These are phyloP conservation scores for Pleurotus salmoneostramineus DNA, from an alignment of 768 basidiomycete genomes.

Conservation along the genomic window DNA sequence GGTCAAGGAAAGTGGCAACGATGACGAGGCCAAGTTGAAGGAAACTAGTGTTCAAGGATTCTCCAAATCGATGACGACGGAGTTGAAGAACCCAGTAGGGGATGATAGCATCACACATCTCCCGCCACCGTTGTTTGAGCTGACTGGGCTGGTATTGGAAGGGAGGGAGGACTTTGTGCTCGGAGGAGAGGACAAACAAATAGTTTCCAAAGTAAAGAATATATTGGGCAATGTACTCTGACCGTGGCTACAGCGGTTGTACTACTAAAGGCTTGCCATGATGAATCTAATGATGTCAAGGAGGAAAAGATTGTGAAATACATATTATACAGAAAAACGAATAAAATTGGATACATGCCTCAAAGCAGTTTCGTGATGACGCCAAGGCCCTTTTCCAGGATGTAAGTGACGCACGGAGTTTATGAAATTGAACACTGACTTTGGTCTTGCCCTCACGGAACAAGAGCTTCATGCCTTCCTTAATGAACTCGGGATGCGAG, in stretches of 20 bases:
- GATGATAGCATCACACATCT: conserved; percentile 20
- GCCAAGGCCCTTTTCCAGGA: conserved; percentile 57
- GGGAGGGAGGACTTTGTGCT: conserved; percentile 20
- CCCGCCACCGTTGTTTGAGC: conserved; percentile 25
- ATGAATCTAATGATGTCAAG: no score
- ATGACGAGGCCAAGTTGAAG: conserved; percentile 11
- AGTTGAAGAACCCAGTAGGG: conserved; percentile 21
- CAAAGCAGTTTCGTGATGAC: conserved; percentile 67
- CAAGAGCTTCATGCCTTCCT: conserved; percentile 89
- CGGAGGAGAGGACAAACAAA: not conserved
- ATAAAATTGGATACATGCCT: conserved; percentile 10
- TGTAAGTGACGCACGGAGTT: conserved; percentile 10
- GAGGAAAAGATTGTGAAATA: no score
- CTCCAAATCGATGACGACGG: conserved; percentile 19
- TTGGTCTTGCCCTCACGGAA: conserved; percentile 97
- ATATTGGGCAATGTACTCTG: conserved; percentile 12
- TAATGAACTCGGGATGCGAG: conserved; percentile 86
- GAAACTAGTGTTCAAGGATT: conserved; percentile 33
- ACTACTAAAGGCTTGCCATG: no score
- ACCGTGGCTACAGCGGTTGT: not conserved
- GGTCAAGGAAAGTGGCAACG: conserved; percentile 3
- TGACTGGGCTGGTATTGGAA: conserved; percentile 28
- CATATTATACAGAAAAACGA: no score
- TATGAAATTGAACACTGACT: conserved; percentile 33
- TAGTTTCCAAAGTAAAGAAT: not conserved